A percentile compares a stretch with the other conserved stretches of the same genome.
Conservation (phyloP, 163 green algal genomes). For the Chloromonas sp. region DNA sequence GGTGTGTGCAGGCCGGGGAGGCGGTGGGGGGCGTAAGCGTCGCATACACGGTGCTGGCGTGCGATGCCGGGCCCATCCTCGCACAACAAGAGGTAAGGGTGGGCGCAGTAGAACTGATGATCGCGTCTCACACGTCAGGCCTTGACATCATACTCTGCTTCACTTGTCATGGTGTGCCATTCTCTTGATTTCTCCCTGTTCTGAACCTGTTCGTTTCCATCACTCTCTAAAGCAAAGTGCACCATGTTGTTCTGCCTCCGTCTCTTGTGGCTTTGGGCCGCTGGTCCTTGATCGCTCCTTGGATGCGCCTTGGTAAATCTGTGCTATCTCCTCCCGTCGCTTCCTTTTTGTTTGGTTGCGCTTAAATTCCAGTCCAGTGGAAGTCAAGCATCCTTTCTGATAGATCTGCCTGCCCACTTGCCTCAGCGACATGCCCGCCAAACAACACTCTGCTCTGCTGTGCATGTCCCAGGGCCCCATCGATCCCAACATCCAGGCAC, state of each 20-base stretch:
- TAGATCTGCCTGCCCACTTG: neutral
- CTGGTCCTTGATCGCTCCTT: no score
- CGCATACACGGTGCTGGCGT: constrained; percentile 85
- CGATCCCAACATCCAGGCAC: constrained; percentile 33
- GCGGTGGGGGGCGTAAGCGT: constrained; percentile 76
- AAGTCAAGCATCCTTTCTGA: constrained; percentile 7
- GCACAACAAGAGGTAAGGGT: constrained; percentile 51
- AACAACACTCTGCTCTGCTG: constrained; percentile 13
- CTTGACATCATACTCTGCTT: neutral
- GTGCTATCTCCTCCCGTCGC: neutral
- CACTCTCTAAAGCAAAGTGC: no score
- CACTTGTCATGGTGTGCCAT: neutral
- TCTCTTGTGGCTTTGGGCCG: no score
- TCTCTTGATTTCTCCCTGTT: neutral
- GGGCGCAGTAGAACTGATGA: neutral
- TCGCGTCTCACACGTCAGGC: neutral
- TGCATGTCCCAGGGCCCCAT: constrained; percentile 41
- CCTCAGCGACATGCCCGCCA: constrained; percentile 30
- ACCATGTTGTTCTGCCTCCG: no score
- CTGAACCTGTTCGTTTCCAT: no score
- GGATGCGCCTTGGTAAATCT: neutral
- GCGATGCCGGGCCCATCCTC: constrained; percentile 90
- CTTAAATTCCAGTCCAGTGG: neutral
- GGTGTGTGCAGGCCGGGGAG: constrained; percentile 69
- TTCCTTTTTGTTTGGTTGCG: neutral